These are phyloP conservation scores for Penicillium sp. DNA, from an alignment of 2,329 filamentous ascomycete species.

Conservation along the genomic window DNA sequence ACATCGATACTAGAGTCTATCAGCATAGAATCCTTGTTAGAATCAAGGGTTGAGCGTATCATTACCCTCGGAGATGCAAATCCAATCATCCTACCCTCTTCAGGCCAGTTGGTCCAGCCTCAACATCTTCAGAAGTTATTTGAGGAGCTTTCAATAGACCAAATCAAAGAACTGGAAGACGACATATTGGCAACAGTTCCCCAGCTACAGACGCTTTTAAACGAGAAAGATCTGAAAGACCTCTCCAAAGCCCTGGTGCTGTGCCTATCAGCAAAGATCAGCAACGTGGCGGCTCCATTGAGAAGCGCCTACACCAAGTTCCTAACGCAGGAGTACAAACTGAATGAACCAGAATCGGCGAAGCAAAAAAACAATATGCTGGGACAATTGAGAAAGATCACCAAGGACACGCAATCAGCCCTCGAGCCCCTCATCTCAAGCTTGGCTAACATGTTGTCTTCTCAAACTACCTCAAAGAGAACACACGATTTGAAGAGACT, in stretches of 20 bases:
- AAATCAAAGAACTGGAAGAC: not conserved
- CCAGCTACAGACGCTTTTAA: not conserved
- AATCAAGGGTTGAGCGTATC: not conserved
- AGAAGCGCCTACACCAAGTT: not conserved
- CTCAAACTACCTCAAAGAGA: constrained; percentile 29
- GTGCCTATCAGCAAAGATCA: not conserved
- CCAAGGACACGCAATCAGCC: not conserved
- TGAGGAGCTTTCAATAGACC: not conserved
- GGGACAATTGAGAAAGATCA: not conserved
- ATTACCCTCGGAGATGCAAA: not conserved
- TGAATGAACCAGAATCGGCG: not conserved
- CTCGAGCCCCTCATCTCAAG: not conserved
- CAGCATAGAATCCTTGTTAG: not conserved
- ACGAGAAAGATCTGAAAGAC: not conserved
- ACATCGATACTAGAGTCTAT: not conserved
- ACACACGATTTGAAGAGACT: constrained; percentile 30
- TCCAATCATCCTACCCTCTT: not conserved
- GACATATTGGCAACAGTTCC: not conserved
- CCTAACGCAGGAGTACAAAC: not conserved
- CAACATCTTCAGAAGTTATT: not conserved
- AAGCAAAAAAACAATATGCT: not conserved
- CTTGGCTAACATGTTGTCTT: constrained; percentile 22
- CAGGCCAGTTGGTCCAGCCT: not conserved
- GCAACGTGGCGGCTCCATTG: not conserved
- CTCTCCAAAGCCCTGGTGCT: not conserved